Conservation (phyloP, 495 filamentous ascomycete genomes). For the Staphylotrichum tortipilum region DNA sequence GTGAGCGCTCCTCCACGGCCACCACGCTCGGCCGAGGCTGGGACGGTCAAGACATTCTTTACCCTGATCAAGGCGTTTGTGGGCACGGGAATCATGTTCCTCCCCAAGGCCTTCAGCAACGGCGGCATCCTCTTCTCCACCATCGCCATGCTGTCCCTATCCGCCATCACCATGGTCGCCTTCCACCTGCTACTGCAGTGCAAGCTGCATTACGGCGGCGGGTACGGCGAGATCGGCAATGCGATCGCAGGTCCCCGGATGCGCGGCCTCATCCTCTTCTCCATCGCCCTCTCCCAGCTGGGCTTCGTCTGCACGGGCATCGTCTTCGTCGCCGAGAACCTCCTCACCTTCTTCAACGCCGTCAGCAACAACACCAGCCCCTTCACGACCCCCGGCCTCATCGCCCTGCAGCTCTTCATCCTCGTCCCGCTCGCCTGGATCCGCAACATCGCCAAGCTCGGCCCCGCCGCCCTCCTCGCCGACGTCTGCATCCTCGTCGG, state of each 20-base stretch:
- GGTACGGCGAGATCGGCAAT: slow-evolving; percentile 56
- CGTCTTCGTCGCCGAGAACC: slow-evolving; percentile 59
- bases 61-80: slow-evolving; percentile 58
- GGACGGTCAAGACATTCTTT: slow-evolving; percentile 57
- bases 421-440: slow-evolving; percentile 54
- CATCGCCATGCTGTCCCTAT: slow-evolving; percentile 47
- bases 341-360: slow-evolving; percentile 48
- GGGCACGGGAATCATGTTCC: slow-evolving; percentile 60
- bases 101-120: slow-evolving; percentile 60
- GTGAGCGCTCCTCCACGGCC: slow-evolving; percentile 33
- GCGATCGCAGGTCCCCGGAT: slow-evolving; percentile 44
- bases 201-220: slow-evolving; percentile 43
- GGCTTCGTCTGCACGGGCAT: slow-evolving; percentile 60
- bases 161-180: slow-evolving; percentile 47
- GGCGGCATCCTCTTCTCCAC: slow-evolving; percentile 60
- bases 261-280: slow-evolving; percentile 46
- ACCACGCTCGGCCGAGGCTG: slow-evolving; percentile 43
- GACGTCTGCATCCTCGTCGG: slow-evolving; percentile 56
- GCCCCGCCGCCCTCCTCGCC: slow-evolving; percentile 49
- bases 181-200: slow-evolving; percentile 56
- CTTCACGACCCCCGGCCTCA: slow-evolving; percentile 39
- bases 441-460: slow-evolving; percentile 57
- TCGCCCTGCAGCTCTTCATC: slow-evolving; percentile 46
- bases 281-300: slow-evolving; percentile 57
- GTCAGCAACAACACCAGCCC: slow-evolving; percentile 33